Evolutionary conservation across 225 moss, liverwort and hornwort species (phyloP).

Genomic region (Neckera pumila): DNA sequence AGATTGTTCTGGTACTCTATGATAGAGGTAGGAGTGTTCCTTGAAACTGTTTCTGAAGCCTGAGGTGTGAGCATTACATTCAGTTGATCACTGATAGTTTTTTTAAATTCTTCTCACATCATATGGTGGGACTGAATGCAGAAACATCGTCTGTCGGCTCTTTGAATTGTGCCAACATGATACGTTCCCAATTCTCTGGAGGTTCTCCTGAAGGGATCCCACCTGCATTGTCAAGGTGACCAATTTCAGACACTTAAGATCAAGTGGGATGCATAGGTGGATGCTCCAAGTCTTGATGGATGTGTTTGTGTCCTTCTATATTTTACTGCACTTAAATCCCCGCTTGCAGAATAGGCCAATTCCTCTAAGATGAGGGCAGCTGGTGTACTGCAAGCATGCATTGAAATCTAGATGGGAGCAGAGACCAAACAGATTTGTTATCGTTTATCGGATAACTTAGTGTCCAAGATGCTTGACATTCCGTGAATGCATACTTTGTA

Average conservation of each 20-base stretch:
- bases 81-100: neutral
- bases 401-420: neutral
- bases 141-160: neutral
- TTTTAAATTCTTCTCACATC: neutral
- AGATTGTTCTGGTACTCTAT: neutral
- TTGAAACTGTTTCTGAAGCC: neutral
- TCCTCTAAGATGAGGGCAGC: neutral
- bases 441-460: neutral
- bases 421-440: neutral
- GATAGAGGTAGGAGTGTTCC: neutral
- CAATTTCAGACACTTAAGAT: neutral
- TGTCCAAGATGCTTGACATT: neutral
- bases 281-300: neutral
- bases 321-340: neutral
- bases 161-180: neutral
- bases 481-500: neutral
- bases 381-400: neutral
- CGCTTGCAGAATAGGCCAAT: neutral
- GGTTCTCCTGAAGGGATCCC: neutral
- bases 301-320: neutral
- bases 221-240: neutral
- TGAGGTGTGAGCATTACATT: neutral
- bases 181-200: neutral
- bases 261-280: neutral
- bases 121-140: conserved; percentile 10